Evolutionary conservation across 2,329 filamentous ascomycete genomes (phyloP).

Genomic region (Cercospora sesami): DNA sequence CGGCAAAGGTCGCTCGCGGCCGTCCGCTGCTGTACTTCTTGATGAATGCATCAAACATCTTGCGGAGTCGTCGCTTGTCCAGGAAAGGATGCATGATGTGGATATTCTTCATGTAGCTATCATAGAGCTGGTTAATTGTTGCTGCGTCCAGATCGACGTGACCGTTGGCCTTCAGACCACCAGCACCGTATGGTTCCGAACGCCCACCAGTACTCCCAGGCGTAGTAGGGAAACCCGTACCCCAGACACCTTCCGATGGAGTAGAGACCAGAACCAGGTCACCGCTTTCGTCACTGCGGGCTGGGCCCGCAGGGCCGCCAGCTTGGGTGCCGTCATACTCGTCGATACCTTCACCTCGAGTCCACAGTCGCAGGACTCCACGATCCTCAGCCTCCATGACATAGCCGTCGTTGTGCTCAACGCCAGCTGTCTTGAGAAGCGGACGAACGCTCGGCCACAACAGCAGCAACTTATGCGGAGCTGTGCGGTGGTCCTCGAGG

Average conservation of each 20-base stretch:
- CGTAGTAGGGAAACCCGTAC: constrained; percentile 45
- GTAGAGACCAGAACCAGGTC: constrained; percentile 39
- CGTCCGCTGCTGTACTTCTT: constrained; percentile 46
- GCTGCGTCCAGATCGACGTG: constrained; percentile 55
- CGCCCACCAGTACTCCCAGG: constrained; percentile 36
- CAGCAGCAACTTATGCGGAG: constrained; percentile 76
- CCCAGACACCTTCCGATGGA: constrained; percentile 54
- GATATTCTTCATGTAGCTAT: constrained; percentile 60
- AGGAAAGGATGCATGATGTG: constrained; percentile 66
- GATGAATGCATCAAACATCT: constrained; percentile 56
- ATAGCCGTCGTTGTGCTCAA: constrained; percentile 38
- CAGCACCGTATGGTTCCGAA: constrained; percentile 41
- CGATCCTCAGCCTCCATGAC: constrained; percentile 42
- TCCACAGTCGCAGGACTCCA: constrained; percentile 40
- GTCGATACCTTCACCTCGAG: constrained; percentile 44
- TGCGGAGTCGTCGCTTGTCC: constrained; percentile 53
- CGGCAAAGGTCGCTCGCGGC: constrained; percentile 33
- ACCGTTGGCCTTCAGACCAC: constrained; percentile 55
- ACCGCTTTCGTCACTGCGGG: constrained; percentile 41
- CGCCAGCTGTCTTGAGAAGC: constrained; percentile 35
- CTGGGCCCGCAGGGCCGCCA: constrained; percentile 43
- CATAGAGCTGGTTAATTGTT: constrained; percentile 53
- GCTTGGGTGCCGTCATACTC: constrained; percentile 38
- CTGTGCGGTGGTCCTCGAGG: constrained; percentile 82
- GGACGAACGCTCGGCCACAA: constrained; percentile 56